Percentiles rank a stretch among this genome's conserved stretches.
phyloP scores from a whole-genome alignment of 2,329 filamentous ascomycete genomes.

The Mycosphaerella sp. region DNA sequence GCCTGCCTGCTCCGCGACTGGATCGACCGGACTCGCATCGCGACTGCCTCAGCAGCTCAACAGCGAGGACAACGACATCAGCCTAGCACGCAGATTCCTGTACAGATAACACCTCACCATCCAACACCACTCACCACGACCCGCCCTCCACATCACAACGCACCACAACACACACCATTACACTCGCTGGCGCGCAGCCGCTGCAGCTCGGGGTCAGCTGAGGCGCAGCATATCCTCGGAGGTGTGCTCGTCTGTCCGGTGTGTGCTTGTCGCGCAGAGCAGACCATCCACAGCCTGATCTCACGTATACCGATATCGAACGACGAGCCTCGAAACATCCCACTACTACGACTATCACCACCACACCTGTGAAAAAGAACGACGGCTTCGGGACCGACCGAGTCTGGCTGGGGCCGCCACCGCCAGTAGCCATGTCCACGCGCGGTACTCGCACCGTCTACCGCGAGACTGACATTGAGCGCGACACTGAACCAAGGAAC shows the following conservation, averaged over 20 bases:
- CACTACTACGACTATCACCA: neutral
- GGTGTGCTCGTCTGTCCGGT: slow-evolving; percentile 4
- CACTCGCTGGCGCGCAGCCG: neutral
- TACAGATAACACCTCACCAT: neutral
- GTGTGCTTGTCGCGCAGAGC: neutral
- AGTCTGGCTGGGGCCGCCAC: neutral
- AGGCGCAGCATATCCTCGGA: slow-evolving; percentile 4
- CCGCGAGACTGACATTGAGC: slow-evolving; percentile 42
- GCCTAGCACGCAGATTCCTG: no score
- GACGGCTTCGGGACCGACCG: neutral
- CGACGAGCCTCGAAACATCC: neutral
- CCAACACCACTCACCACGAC: neutral
- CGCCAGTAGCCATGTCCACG: slow-evolving; percentile 33
- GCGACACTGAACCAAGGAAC: slow-evolving; percentile 41
- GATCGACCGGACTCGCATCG: neutral
- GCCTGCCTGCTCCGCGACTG: neutral
- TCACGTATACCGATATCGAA: neutral
- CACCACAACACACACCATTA: neutral
- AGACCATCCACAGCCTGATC: slow-evolving; percentile 1
- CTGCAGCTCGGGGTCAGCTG: slow-evolving; percentile 11
- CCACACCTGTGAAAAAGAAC: slow-evolving; percentile 1
- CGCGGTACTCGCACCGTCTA: slow-evolving; percentile 35
- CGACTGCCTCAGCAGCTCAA: neutral
- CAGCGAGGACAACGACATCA: no score
- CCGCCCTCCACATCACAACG: neutral